Conservation (phyloP, 441 rosid species). For the Geranium incanum region DNA sequence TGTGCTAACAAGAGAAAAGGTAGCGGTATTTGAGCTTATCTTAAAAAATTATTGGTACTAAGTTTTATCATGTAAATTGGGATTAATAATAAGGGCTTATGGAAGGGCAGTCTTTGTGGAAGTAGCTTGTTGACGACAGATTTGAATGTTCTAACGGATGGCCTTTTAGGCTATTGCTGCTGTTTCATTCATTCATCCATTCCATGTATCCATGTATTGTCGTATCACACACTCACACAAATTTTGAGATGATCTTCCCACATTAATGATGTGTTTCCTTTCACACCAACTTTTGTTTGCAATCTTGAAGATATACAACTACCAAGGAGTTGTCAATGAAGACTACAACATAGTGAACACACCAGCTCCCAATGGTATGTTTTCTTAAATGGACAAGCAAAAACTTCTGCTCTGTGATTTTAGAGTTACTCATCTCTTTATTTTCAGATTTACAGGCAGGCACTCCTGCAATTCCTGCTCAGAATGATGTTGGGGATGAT, state of each 20-base stretch:
- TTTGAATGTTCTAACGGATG: not conserved
- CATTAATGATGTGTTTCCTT: not conserved
- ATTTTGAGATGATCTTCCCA: not conserved
- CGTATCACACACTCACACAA: not conserved
- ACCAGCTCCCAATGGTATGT: constrained; percentile 76
- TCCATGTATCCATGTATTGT: constrained; percentile 25
- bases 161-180: not conserved
- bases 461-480: constrained; percentile 57
- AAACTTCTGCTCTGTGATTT: not conserved
- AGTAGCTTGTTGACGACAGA: not conserved
- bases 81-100: not conserved
- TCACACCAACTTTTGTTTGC: not conserved
- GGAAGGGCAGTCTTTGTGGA: not conserved
- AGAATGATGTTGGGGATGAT: constrained; percentile 38
- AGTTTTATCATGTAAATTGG: not conserved
- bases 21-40: not conserved
- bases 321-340: constrained; percentile 77
- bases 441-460: constrained; percentile 60
- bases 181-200: constrained; percentile 33
- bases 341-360: constrained; percentile 82
- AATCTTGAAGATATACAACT: constrained; percentile 67
- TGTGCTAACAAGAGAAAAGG: not conserved
- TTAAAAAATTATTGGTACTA: not conserved
- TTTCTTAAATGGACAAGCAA: not conserved
- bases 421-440: constrained; percentile 14